Evolutionary conservation across 1,284 basidiomycete species (phyloP).

Genomic region (Rhodotorula mucilaginosa): DNA sequence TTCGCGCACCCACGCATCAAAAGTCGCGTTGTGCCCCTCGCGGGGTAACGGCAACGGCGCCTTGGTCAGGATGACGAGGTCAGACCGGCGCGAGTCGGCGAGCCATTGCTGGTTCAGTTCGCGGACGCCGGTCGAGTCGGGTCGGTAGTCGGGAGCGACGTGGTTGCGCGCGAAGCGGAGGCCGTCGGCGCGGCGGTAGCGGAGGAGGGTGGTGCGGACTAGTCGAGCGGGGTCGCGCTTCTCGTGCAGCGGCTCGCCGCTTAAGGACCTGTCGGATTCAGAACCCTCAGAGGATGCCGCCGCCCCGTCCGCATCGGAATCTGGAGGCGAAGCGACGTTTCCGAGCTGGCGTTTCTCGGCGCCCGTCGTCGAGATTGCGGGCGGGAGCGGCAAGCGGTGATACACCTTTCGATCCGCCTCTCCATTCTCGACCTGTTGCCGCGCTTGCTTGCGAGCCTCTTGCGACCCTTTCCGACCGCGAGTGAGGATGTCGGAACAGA

Average conservation of each 20-base stretch:
- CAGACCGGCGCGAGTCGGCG: conserved; percentile 41
- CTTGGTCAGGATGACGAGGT: conserved; percentile 45
- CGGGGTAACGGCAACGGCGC: conserved; percentile 42
- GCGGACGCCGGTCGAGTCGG: conserved; percentile 42
- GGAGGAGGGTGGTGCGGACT: conserved; percentile 41
- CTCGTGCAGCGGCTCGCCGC: background rate
- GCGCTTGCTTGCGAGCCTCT: background rate
- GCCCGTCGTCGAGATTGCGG: background rate
- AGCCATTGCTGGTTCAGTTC: conserved; percentile 45
- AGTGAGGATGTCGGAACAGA: conserved; percentile 40
- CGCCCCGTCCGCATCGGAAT: too few species aligned
- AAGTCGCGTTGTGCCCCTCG: conserved; percentile 18
- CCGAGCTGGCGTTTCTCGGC: background rate
- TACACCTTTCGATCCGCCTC: conserved; percentile 41
- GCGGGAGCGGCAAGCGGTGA: conserved; percentile 37
- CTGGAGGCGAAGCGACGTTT: background rate
- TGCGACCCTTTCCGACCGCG: background rate
- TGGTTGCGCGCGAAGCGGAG: conserved; percentile 30
- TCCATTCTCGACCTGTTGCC: conserved; percentile 24
- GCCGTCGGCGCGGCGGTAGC: conserved; percentile 45
- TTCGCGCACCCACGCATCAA: conserved; percentile 15
- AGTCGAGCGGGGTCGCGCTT: conserved; percentile 6
- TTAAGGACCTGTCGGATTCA: too few species aligned
- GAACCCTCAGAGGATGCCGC: too few species aligned
- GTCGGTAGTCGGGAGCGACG: conserved; percentile 30